phyloP scores from a whole-genome alignment of 352 stramenopile genomes.

The Globisporangium spiculum region DNA sequence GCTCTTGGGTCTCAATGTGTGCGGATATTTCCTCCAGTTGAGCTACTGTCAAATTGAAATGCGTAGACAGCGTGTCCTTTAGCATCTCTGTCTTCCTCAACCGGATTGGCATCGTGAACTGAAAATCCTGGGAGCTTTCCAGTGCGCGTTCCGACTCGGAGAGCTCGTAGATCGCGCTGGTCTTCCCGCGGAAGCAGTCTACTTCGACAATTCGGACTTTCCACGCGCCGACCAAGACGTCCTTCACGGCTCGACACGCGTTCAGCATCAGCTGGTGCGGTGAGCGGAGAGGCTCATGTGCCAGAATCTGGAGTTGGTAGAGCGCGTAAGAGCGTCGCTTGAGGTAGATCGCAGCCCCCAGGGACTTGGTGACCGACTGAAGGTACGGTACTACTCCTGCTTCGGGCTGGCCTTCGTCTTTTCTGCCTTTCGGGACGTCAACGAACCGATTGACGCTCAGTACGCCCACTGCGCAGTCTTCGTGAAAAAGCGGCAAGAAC shows the following conservation, averaged over 20 bases:
- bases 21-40: constrained; percentile 17
- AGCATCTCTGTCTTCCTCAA: constrained; percentile 49
- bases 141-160: constrained; percentile 33
- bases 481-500: constrained; percentile 63
- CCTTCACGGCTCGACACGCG: constrained; percentile 36
- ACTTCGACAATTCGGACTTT: constrained; percentile 61
- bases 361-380: constrained; percentile 27
- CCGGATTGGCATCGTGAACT: constrained; percentile 33
- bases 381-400: constrained; percentile 58
- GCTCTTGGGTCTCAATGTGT: background rate
- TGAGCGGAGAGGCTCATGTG: constrained; percentile 41
- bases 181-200: constrained; percentile 42
- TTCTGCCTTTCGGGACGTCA: constrained; percentile 49
- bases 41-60: constrained; percentile 21
- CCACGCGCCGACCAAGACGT: constrained; percentile 45
- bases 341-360: constrained; percentile 55
- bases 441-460: constrained; percentile 61
- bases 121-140: constrained; percentile 19
- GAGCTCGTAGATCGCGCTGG: constrained; percentile 53
- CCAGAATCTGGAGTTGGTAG: constrained; percentile 37
- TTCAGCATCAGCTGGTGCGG: constrained; percentile 56
- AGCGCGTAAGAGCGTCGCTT: constrained; percentile 56
- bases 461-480: constrained; percentile 58
- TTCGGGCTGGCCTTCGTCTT: constrained; percentile 64
- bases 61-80: constrained; percentile 34